Evolutionary conservation across 805 yeast species (phyloP), one percentile per base, ranked within the genome.

Genomic region (Ogataea allantospora): DNA sequence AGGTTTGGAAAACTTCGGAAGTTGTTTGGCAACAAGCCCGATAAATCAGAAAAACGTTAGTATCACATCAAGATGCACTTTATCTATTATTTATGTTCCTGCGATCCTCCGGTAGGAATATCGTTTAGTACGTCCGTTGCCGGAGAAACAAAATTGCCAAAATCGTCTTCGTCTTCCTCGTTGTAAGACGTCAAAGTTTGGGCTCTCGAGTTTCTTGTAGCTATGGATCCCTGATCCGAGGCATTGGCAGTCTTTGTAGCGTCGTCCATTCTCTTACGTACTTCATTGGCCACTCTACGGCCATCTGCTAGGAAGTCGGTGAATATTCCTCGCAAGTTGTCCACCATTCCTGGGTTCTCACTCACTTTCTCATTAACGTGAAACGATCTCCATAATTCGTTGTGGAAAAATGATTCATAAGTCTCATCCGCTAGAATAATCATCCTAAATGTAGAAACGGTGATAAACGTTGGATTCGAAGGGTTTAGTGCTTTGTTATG

Each of bases 251-350:
- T 36, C 27, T 45, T 54, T 3, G 83, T 75, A 7, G 75, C 79
- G 11, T 82, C 78, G 57, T 88, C 96, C 74, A 88, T 88, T 47
- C 95, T 80, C 48, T 83, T 80, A 48, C 91, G 79, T 3, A 93
- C 95, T 55, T 88, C 89, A 36, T 75, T 79, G 1, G 98, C 98
- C 10, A 91, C 95, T 40, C 91, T 77, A 57, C 87, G 73, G 5
- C 98, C 97, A 63, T 93, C 97, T 0, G 95, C 93, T 43, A 91
- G 72, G 41, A 93, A 71, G 8, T 93, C 91, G 58, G 88, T 95
- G 64, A 91, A 86, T 78, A 93, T 83, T 39, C 86, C 91, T 40
- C 96, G 73, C 42, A 93, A 64, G 20, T 83, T 82, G 30, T 77
- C 65, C 40, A 74, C 75, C 51, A 58, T 44, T 1, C 60, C 61